Percentiles rank a stretch among this genome's conserved stretches.
Evolutionary conservation across 768 basidiomycete species (phyloP).

Genomic region (Trametes cingulata): DNA sequence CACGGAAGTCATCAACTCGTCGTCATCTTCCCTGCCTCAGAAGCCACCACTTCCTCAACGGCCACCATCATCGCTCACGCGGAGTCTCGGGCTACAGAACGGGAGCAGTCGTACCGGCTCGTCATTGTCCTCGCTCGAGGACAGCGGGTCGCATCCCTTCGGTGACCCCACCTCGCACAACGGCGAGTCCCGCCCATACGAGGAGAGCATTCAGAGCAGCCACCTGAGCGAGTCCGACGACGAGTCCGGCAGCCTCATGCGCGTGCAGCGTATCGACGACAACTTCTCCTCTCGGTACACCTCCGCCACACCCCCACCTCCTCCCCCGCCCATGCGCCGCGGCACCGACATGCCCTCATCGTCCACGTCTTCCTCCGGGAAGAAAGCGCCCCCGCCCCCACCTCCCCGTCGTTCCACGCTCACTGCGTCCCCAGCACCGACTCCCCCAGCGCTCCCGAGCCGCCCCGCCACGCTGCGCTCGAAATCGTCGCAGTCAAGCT

Average conservation of each 20-base stretch:
- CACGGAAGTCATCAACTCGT: constrained; percentile 51
- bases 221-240: constrained; percentile 38
- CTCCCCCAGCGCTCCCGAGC: constrained; percentile 21
- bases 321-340: constrained; percentile 11
- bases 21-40: constrained; percentile 25
- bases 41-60: constrained; percentile 29
- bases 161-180: constrained; percentile 43
- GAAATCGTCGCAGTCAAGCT: constrained; percentile 27
- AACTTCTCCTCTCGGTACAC: constrained; percentile 8
- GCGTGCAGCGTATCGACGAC: constrained; percentile 23
- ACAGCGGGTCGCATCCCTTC: constrained; percentile 51
- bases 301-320: constrained; percentile 7
- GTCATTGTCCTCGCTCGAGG: constrained; percentile 18
- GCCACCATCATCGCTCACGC: constrained; percentile 22
- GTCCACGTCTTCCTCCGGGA: constrained; percentile 7
- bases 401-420: constrained; percentile 31
- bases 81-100: constrained; percentile 4
- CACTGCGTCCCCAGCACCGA: constrained; percentile 4
- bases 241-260: constrained; percentile 31
- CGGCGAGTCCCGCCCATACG: constrained; percentile 41
- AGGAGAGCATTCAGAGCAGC: constrained; percentile 31
- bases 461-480: constrained; percentile 21
- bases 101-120: constrained; percentile 8
- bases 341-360: constrained; percentile 12
- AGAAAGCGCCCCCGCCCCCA: constrained; percentile 33